Evolutionary conservation across 176 grass and related monocot genomes (phyloP).

Genomic region (Triticum dicoccoides): DNA sequence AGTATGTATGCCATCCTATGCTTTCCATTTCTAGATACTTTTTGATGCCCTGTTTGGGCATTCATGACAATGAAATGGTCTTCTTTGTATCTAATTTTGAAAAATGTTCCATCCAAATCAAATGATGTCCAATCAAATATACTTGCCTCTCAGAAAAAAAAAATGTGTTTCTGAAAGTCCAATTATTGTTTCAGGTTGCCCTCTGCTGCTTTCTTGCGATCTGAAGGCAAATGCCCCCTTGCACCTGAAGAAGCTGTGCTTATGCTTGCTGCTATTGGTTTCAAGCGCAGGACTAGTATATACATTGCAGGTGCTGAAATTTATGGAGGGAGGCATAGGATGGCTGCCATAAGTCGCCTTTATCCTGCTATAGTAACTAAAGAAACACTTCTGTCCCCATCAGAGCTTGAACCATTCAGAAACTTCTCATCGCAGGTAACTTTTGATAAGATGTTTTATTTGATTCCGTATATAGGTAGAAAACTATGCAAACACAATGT

Average conservation of each 20-base stretch:
- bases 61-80: neutral
- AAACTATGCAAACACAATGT: neutral
- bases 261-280: slow-evolving; percentile 95
- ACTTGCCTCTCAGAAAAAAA: neutral
- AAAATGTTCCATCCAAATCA: slow-evolving; percentile 3
- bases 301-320: slow-evolving; percentile 96
- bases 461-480: slow-evolving; percentile 19
- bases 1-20: slow-evolving; percentile 54
- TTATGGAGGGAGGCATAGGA: slow-evolving; percentile 82
- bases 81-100: neutral
- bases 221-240: slow-evolving; percentile 94
- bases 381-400: slow-evolving; percentile 81
- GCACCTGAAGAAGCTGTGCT: slow-evolving; percentile 95
- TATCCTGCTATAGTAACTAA: slow-evolving; percentile 90
- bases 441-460: slow-evolving; percentile 6
- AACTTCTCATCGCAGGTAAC: slow-evolving; percentile 95
- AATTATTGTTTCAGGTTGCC: slow-evolving; percentile 60
- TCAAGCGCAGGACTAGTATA: slow-evolving; percentile 78
- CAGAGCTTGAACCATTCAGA: slow-evolving; percentile 79
- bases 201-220: slow-evolving; percentile 71
- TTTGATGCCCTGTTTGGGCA: neutral
- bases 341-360: slow-evolving; percentile 84
- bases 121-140: slow-evolving; percentile 14
- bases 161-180: slow-evolving; percentile 3
- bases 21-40: neutral